phyloP scores from a whole-genome alignment of 169 alveolate species.

The Plasmodium vivax region DNA sequence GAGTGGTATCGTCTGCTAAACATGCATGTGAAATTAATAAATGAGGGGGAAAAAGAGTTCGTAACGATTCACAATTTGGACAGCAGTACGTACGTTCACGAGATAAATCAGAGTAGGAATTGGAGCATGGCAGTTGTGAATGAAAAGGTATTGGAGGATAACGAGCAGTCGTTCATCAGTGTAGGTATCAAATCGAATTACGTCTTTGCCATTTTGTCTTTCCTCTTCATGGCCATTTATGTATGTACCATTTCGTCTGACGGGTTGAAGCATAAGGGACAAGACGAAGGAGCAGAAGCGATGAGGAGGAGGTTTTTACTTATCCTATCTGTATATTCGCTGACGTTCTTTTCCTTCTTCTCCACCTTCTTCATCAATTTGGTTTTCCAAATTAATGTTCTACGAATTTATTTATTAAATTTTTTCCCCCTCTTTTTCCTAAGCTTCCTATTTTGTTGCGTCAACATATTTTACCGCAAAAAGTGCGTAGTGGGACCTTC shows the following conservation, averaged over 20 bases:
- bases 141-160: constrained; percentile 19
- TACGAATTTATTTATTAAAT: constrained; percentile 30
- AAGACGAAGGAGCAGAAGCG: background rate
- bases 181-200: constrained; percentile 32
- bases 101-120: background rate
- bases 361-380: constrained; percentile 34
- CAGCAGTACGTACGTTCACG: background rate
- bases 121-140: constrained; percentile 21
- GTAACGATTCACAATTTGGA: constrained; percentile 11
- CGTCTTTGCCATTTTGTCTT: constrained; percentile 28
- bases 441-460: constrained; percentile 35
- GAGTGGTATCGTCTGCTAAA: constrained; percentile 42
- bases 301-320: background rate
- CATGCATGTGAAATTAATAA: background rate
- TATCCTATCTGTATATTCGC: background rate
- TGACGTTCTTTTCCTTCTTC: constrained; percentile 37
- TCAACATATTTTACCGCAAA: constrained; percentile 31
- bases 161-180: constrained; percentile 2
- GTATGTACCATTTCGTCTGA: background rate
- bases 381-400: background rate
- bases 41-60: background rate
- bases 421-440: constrained; percentile 31
- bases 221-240: constrained; percentile 22
- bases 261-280: background rate
- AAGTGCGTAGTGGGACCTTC: background rate